Evolutionary conservation across 208 protist genomes (phyloP), one percentile per base, ranked within the genome.

Genomic region (Wallacemonas sp.): DNA sequence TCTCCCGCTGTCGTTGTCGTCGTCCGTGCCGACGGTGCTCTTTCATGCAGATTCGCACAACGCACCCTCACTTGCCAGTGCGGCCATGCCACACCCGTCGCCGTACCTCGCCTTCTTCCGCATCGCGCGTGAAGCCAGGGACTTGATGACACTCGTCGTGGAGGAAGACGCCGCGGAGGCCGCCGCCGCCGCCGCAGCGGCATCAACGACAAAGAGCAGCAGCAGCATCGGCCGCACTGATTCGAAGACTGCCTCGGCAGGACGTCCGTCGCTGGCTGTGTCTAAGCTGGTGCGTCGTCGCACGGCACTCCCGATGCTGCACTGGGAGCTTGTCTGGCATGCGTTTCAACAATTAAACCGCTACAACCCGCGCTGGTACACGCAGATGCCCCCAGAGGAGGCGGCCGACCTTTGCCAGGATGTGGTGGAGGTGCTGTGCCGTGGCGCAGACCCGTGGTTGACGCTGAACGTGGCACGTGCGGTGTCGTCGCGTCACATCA

Each of bases 41-140:
- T 26, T 55, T n/a, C 36, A 41, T 14, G 36, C 36, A 14, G 28
- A 17, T 47, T 47, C 30, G 26, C 38, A 19, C 6, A 6, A 14
- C 9, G 14, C 36, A 3, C 56, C 30, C 36, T 47, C 46, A 31
- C 51, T 67, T 3, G 22, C 44, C 8, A 30, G 34, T 21, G 71
- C 70, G 1, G 82, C 70, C 17, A 34, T 53, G 19, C 82, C 69
- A 21, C 85, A 92, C 65, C 88, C 88, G 1, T 64, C 78, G 12
- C 85, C 85, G 5, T 95, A 90, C 53, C 72, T 92, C 22, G 49
- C 87, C 19, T 91, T 95, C 58, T 92, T 92, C 49, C 82, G 90
- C 53, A 78, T 89, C 38, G 59, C 85, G 46, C 83, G 79, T 17
- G 85, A 95, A 41, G 66, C 86, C 5, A 79, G 83, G n/a, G 85